Base-by-base conservation (phyloP, 164 flowering plant species). In the Vitis cinerea region DNA sequence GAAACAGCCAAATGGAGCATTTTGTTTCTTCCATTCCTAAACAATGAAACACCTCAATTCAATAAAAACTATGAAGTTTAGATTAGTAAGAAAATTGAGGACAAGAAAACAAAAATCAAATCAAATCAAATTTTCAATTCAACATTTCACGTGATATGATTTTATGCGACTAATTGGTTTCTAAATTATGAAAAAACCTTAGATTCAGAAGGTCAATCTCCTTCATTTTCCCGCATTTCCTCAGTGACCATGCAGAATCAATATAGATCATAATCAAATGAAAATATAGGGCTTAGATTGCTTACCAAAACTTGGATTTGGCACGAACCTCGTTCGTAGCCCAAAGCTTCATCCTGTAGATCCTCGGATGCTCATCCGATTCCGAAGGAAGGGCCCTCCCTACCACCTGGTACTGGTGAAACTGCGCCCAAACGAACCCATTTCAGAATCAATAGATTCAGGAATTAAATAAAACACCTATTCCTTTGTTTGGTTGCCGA, bases 401-500 rank as follows among this genome's bases (percentile, higher is more conserved):
- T 9, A 80, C 78, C 53, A 80, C 80, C 72, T 77, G 80, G 72
- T 77, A 80, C 67, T 77, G 83, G 31, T 80, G 80, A 69, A 80
- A 80, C 80, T 80, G 83, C 61, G 61, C 10, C 23, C 66, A 53
- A 19, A 65, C 16, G 50, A 59, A 55, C 23, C 30, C 48, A 9
- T 9, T 8, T 8, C 19, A 31, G 7, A 1, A 61, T 27, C 13
- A 5, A 11, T 31, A 31, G 44, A 31, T 31, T 31, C 44, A 31
- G 44, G 2, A 31, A 31, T 31, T 31, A 31, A 31, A 4, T 6
- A 31, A 31, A 31, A 31, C 44, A 6, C 44, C 44, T 31, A 31
- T 31, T 31, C 44, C 44, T 31, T 31, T 31, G 44, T 2, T 31
- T 31, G 7, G 44, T 31, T 31, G 44, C 44, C 0, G 44, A 31